Evolutionary conservation across 352 stramenopile species (phyloP).

Genomic region (Phytopythium ostracodes): DNA sequence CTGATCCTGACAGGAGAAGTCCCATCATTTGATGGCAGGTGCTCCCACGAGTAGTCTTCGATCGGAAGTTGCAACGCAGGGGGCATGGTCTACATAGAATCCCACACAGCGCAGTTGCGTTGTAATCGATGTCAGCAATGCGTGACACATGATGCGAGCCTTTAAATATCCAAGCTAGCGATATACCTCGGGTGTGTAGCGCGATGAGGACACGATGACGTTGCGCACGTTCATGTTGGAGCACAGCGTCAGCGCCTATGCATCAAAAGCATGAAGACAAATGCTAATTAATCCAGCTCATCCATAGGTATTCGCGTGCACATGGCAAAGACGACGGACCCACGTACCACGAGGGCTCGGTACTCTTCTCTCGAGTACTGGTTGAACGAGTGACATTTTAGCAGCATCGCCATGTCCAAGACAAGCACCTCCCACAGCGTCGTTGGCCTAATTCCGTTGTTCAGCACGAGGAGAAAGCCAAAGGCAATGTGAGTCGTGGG

Average conservation of each 20-base stretch:
- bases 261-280: not conserved
- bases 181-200: conserved; percentile 39
- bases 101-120: not conserved
- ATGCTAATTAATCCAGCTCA: too few species aligned
- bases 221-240: conserved; percentile 64
- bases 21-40: not conserved
- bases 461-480: conserved; percentile 25
- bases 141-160: not conserved
- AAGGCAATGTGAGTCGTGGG: not conserved
- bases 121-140: not conserved
- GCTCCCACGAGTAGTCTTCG: conserved; percentile 2
- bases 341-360: conserved; percentile 53
- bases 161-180: not conserved
- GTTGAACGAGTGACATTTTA: conserved; percentile 67
- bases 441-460: conserved; percentile 11
- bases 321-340: not conserved
- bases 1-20: not conserved
- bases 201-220: conserved; percentile 46
- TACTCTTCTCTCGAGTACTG: conserved; percentile 60
- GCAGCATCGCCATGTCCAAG: conserved; percentile 55
- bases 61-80: not conserved
- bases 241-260: conserved; percentile 55
- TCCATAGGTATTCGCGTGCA: not conserved
- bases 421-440: conserved; percentile 57
- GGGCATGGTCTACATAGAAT: not conserved